Evolutionary conservation across 129 eudicot genomes (phyloP), one percentile per base, ranked within the genome.

Genomic region (Saussurea involucrata): DNA sequence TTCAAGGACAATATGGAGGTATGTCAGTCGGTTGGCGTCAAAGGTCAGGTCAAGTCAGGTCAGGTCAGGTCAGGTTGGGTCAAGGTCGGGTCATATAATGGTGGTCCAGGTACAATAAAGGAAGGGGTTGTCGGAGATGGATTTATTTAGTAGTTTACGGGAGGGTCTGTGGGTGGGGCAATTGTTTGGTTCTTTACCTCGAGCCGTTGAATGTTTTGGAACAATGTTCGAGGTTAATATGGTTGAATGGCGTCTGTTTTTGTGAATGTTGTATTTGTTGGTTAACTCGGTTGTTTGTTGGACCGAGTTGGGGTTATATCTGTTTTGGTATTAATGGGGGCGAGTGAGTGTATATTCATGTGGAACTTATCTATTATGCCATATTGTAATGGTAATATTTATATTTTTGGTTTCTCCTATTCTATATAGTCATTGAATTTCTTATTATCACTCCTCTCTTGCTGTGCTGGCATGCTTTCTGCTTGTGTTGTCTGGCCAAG

Each of bases 41-140:
- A 53, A 31, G 77, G 86, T 84, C 88, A 8, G 64, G 91, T 87
- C 88, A n/a, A 55, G 85, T 79, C 76, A 42, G 73, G 86, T 82
- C 86, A 18, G 74, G 85, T 87, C 78, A 15, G 29, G 79, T 80
- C 80, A 58, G 53, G 89, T 86, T 78, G 61, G 37, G 85, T 85
- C 84, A 22, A 22, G 76, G 85, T 82, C 71, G 15, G 75, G 72
- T 68, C 69, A 66, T 71, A 85, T 72, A 66, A 73, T 25, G 77
- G 78, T 20, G 74, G 86, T 78, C 82, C 81, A 86, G 82, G 86
- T 78, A 76, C 81, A 86, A 81, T 72, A 80, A 86, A 66, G 0
- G 75, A 69, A 21, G 37, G 79, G 90, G 81, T 63, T 46, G 80
- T 55, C 28, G 86, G 44, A 53, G 44, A 25, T 49, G 68, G 78